phyloP scores from a whole-genome alignment of 495 filamentous ascomycete genomes.

The Penicillium egyptiacum region DNA sequence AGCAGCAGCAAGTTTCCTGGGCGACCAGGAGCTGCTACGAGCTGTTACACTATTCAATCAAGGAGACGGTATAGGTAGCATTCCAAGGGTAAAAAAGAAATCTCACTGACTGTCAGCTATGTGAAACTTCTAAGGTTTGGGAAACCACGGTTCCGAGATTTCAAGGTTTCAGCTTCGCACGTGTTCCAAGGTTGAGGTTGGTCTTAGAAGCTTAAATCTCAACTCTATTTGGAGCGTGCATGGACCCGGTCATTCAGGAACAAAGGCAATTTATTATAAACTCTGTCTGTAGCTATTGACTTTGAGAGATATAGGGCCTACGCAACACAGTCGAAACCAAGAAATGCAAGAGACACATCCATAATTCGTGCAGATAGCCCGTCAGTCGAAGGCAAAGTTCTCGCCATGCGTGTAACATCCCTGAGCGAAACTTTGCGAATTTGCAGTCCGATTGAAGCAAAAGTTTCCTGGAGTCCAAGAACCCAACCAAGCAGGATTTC shows the following conservation, averaged over 20 bases:
- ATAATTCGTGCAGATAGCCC: background rate
- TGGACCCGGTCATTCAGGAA: background rate
- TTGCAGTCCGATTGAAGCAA: background rate
- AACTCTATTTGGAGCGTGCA: background rate
- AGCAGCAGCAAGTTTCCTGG: background rate
- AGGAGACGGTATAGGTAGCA: background rate
- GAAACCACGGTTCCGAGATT: no score
- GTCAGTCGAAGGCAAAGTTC: conserved; percentile 1
- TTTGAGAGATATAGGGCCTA: background rate
- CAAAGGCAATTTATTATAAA: background rate
- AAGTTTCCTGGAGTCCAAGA: background rate
- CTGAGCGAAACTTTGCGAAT: background rate
- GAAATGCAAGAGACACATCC: no score
- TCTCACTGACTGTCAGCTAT: background rate
- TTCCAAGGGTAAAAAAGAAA: background rate
- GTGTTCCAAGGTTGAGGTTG: background rate
- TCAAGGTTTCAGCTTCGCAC: background rate
- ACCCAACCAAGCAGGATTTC: conserved; percentile 3
- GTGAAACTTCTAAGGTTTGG: background rate
- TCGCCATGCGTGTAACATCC: background rate
- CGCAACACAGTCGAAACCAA: background rate
- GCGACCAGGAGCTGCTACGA: background rate
- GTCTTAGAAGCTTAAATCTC: background rate
- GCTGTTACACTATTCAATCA: background rate
- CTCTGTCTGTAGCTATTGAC: background rate